Evolutionary conservation across 1,284 basidiomycete genomes (phyloP), one percentile per base, ranked within the genome.

Genomic region (Phlebopus sp.): DNA sequence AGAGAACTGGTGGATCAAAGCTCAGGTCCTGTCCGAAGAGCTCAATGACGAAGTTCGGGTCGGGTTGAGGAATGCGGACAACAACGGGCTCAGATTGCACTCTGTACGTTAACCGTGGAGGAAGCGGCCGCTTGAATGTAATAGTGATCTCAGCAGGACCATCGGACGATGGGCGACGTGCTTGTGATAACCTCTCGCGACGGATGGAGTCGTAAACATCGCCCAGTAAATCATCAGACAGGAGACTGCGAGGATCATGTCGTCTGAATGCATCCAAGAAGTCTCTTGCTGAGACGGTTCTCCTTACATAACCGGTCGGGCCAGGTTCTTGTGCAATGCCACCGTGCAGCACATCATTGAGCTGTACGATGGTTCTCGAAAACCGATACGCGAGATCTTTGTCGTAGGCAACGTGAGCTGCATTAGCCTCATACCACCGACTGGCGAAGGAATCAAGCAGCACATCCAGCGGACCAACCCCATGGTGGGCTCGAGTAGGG

Each of bases 341-440:
- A 11, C 79, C 82, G 57, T 92, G 86, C 46, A 92, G 69, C 15
- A 84, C 78, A 38, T 90, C 90, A 62, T 94, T 94, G 44, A 97
- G 77, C 60, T 93, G 88, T 53, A 95, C 84, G 49, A 96, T 84
- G 1, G 91, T 86, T 42, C 90, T 79, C 29, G 93, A 87, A 38
- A 98, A 78, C 29, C 85, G 83, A 49, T 79, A 73, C 1, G 91
- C 86, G 43, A 91, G 72, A 52, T 90, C 85, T 60, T 82, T 84
- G 68, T 90, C 86, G 59, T 86, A 93, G 2, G 86, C 78, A 19
- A 93, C 80, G 29, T 80, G 75, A 38, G 77, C 76, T 13, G 83
- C 79, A 63, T 99, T 99, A n/a, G 88, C 86, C 50, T 88, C 84
- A 55, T 90, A 89, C 90, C 94, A 99, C 21, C 89, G 79, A 53